phyloP scores from a whole-genome alignment of 2,329 filamentous ascomycete species.

The Cladosporium sphaerospermum region DNA sequence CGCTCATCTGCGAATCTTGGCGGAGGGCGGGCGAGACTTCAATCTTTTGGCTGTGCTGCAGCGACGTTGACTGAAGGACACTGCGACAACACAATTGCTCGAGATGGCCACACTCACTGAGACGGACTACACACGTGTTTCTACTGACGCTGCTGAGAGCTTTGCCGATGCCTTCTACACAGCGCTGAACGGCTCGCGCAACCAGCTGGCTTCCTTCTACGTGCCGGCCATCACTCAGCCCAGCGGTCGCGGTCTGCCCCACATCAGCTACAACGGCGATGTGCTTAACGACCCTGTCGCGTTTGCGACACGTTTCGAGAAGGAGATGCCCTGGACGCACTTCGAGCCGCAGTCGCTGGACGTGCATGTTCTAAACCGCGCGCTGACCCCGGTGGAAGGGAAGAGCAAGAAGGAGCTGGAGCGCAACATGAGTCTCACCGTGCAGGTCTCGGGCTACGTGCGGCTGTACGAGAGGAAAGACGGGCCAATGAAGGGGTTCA shows the following conservation, averaged over 20 bases:
- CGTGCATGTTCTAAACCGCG: constrained; percentile 68
- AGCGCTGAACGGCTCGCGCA: constrained; percentile 57
- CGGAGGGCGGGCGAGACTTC: background rate
- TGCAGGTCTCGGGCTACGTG: constrained; percentile 69
- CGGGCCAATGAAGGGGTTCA: constrained; percentile 63
- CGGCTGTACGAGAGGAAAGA: constrained; percentile 56
- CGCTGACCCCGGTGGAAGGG: constrained; percentile 18
- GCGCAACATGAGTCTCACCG: constrained; percentile 62
- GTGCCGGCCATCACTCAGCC: constrained; percentile 51
- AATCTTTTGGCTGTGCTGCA: background rate
- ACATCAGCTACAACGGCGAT: constrained; percentile 76
- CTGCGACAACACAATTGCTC: background rate
- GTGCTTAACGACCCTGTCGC: constrained; percentile 55
- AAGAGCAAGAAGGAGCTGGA: constrained; percentile 34
- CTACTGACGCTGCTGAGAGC: constrained; percentile 55
- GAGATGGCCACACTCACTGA: constrained; percentile 24
- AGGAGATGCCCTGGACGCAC: constrained; percentile 55
- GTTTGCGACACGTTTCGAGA: constrained; percentile 62
- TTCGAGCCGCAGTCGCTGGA: constrained; percentile 75
- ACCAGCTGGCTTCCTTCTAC: constrained; percentile 64
- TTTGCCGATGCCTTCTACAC: constrained; percentile 73
- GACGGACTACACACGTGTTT: constrained; percentile 24
- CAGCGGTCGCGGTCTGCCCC: constrained; percentile 48
- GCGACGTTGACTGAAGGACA: background rate
- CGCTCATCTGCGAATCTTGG: background rate